Base-by-base conservation (phyloP, 805 yeast species). In the Wilhelminamyces savonicus region DNA sequence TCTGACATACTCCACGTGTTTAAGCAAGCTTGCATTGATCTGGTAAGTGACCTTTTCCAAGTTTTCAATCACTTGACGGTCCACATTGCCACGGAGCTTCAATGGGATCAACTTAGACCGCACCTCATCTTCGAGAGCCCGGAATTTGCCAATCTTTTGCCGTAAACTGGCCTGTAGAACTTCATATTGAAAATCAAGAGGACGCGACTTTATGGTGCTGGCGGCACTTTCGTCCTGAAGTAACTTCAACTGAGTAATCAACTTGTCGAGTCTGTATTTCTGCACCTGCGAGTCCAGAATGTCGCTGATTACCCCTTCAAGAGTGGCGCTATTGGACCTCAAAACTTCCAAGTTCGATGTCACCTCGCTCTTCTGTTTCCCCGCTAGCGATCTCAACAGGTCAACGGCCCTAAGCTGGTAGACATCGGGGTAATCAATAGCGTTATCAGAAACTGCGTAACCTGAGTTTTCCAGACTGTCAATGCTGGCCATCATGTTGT, bases 181-280 rank as follows among this genome's bases (percentile, higher is more conserved):
- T 16, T 50, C 54, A 17, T 49, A 54, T 7, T 45, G 46, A 12
- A 52, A 44, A 29, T 61, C 67, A 17, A 64, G 44, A 16, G 59
- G 59, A 14, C 56, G 38, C 19, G 41, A 44, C 27, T 35, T 43
- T 20, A 40, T 25, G 9, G 30, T 28, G n/a, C 36, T 23, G 7
- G 39, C 34, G 9, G 27, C 36, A 13, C 33, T 27, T 21, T 36
- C 29, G 13, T 38, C 40, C 21, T 39, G 28, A 31, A 41, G 39
- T 14, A 44, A 11, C 4, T 47, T 41, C 16, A 61, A 38, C 28
- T 56, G 58, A 7, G 46, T 35, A 5, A 62, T 31, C 12, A 59
- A 35, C 28, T 43, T 46, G 26, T 54, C 59, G 16, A 61, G 33
- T 14, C 41, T 38, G 7, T 41, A 34, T 23, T 44, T 43, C 24